A percentile compares a stretch with the other conserved stretches of the same genome.
These are phyloP conservation scores for Botrytis fragariae DNA, from an alignment of 2,329 filamentous ascomycete genomes.

Conservation along the genomic window DNA sequence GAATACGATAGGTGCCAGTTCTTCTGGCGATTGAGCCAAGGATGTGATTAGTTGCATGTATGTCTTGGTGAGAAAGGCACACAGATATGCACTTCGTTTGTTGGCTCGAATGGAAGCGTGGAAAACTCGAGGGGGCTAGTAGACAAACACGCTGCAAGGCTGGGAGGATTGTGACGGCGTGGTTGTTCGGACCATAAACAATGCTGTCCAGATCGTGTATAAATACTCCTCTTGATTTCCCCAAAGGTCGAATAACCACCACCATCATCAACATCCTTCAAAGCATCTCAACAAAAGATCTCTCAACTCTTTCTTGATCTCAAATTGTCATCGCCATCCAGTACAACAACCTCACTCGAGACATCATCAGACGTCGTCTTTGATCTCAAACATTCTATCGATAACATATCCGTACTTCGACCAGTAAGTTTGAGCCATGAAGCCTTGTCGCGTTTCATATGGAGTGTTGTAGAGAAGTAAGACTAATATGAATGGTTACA, in stretches of 20 bases:
- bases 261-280: conserved; percentile 29
- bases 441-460: conserved; percentile 26
- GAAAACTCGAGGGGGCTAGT: conserved; percentile 14
- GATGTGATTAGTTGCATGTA: conserved; percentile 21
- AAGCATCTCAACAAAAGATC: conserved; percentile 27
- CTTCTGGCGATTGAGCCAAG: conserved; percentile 7
- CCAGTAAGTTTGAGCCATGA: conserved; percentile 30
- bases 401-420: conserved; percentile 21
- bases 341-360: conserved; percentile 3
- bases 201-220: conserved; percentile 25
- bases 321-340: conserved; percentile 25
- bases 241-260: conserved; percentile 10
- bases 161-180: conserved; percentile 21
- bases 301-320: conserved; percentile 22
- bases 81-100: conserved; percentile 31
- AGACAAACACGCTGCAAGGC: conserved; percentile 18
- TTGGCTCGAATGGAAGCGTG: conserved; percentile 27
- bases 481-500: conserved; percentile 26
- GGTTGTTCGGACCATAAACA: conserved; percentile 18
- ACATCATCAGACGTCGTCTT: conserved; percentile 5
- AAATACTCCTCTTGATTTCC: conserved; percentile 30
- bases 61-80: conserved; percentile 26
- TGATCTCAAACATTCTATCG: conserved; percentile 4
- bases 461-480: conserved; percentile 10
- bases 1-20: conserved; percentile 22